Base-by-base conservation (phyloP, 345 rosid species). In the Gossypium herbaceum region DNA sequence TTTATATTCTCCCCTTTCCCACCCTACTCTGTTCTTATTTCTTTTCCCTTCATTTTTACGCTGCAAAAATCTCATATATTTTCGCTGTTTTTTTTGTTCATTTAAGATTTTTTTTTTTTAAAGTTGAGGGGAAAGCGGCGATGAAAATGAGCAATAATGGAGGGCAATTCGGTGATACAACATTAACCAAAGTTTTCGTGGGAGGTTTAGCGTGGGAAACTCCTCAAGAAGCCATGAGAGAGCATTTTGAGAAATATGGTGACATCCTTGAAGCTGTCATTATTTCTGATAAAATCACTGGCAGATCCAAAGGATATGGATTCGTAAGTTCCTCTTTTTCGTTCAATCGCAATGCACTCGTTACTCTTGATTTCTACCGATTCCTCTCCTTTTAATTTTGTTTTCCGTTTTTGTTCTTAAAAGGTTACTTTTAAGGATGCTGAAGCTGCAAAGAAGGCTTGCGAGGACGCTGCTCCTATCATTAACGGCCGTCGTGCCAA, bases 151-250 rank as follows among this genome's bases (percentile, higher is more conserved):
- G 75, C 85, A 85, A 73, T 86, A 80, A 74, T 64, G 72, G 57
- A 34, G 90, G 90, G 58, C 88, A 81, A 81, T 92, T 92, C 15
- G 98, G 94, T 1, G 99, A 95, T 82, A 90, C 99, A 3, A 93
- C 97, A 34, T 83, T 93, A 75, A 95, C 99, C 78, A 95, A 95
- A 82, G 93, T 95, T 75, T 95, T 95, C 75, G 96, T 95, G 1
- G 99, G 99, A 56, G 99, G 99, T 6, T 82, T 95, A 51, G 97
- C 99, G 19, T 93, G 98, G 99, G 99, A 95, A 76, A 93, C 96
- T 2, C 92, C 91, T 3, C 93, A 88, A 78, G 99, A 91, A 63
- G 88, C 90, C 81, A 9, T 93, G 88, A 81, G 87, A 66, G 90
- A 90, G 47, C 98, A 95, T 84, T 95, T 93, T 73, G 90, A 91